phyloP scores from a whole-genome alignment of 306 rosid genomes.

The Senna siamea region DNA sequence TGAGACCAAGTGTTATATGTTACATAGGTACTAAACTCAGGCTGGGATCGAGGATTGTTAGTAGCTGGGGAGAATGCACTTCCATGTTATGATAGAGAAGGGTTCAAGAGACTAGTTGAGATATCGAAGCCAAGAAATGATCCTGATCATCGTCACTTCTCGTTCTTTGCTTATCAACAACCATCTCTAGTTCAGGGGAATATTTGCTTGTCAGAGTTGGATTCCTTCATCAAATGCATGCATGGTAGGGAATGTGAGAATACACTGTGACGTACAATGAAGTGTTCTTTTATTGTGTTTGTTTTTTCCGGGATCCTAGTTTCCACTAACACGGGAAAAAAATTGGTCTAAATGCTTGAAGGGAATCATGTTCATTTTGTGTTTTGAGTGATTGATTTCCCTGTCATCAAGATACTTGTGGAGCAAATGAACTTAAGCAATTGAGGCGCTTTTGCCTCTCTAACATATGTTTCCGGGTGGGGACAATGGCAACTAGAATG shows the following conservation, averaged over 20 bases:
- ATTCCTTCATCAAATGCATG: conserved; percentile 85
- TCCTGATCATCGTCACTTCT: conserved; percentile 84
- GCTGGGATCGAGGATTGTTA: conserved; percentile 80
- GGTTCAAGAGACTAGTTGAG: conserved; percentile 74
- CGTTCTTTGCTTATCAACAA: conserved; percentile 79
- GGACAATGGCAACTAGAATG: too few relatives aligned
- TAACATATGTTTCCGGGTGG: too few relatives aligned
- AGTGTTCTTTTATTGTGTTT: conserved; percentile 5
- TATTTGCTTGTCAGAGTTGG: conserved; percentile 76
- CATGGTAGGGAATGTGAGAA: conserved; percentile 70
- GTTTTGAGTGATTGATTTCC: not conserved
- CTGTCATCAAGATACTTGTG: too few relatives aligned
- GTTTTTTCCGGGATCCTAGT: not conserved
- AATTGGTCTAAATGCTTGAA: not conserved
- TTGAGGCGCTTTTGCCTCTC: too few relatives aligned
- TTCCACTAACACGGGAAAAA: not conserved
- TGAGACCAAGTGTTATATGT: conserved; percentile 17
- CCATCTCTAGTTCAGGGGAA: conserved; percentile 75
- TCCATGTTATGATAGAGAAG: conserved; percentile 79
- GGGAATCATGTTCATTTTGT: not conserved
- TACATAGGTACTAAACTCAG: conserved; percentile 74
- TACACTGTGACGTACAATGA: conserved; percentile 20
- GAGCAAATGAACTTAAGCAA: too few relatives aligned
- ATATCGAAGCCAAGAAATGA: conserved; percentile 86
- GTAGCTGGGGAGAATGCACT: conserved; percentile 88